Evolutionary conservation across 176 grass and related monocot species (phyloP).

Genomic region (Musa itinerans): DNA sequence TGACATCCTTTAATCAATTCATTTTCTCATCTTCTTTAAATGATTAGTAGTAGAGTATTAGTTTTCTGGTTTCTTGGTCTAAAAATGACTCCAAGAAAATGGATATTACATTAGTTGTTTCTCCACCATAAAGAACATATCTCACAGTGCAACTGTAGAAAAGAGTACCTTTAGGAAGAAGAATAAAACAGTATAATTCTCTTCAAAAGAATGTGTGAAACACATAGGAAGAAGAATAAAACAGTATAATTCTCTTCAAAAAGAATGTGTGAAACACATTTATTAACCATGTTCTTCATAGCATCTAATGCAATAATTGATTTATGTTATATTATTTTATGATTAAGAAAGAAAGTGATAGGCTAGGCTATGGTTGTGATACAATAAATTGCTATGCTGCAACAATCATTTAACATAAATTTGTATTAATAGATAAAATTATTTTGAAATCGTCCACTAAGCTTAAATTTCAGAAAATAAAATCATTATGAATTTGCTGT

Average conservation of each 20-base stretch:
- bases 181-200: too few species aligned
- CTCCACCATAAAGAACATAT: not conserved
- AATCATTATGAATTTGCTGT: not conserved
- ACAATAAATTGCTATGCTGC: not conserved
- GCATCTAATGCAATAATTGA: too few species aligned
- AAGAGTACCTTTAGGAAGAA: not conserved
- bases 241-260: too few species aligned
- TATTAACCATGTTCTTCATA: too few species aligned
- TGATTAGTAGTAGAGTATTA: not conserved
- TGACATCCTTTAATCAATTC: too few species aligned
- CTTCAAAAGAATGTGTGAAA: too few species aligned
- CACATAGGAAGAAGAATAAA: too few species aligned
- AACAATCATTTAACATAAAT: not conserved
- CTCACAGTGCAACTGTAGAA: not conserved
- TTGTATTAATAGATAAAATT: not conserved
- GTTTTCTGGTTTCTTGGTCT: not conserved
- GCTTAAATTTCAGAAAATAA: not conserved
- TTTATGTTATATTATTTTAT: not conserved
- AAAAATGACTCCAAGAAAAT: not conserved
- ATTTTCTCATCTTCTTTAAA: too few species aligned
- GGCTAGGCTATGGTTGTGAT: not conserved
- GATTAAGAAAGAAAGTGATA: not conserved
- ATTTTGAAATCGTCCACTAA: not conserved
- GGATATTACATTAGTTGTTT: not conserved
- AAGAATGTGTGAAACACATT: too few species aligned